Percentiles rank a stretch among this genome's conserved stretches.
Conservation (phyloP, 768 basidiomycete species). For the Cyathus striatus region DNA sequence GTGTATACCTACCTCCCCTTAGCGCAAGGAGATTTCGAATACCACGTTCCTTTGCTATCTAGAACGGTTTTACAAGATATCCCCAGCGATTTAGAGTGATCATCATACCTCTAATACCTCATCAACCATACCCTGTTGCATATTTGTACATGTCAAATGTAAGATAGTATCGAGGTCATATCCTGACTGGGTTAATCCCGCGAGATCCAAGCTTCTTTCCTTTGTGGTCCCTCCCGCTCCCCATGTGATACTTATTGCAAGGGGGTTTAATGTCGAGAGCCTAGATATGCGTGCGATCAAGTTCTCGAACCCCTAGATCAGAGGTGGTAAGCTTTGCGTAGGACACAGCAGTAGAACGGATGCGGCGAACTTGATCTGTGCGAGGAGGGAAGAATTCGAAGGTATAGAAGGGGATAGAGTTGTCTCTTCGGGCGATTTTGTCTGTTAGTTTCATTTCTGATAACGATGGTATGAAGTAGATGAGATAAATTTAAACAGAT, state of each 20-base stretch:
- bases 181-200: slow-evolving; percentile 65
- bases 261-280: slow-evolving; percentile 67
- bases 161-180: slow-evolving; percentile 83
- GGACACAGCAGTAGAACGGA: not conserved
- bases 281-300: slow-evolving; percentile 83
- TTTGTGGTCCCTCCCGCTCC: slow-evolving; percentile 93
- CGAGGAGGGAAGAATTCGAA: slow-evolving; percentile 98
- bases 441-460: slow-evolving; percentile 67
- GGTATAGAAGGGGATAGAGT: slow-evolving; percentile 72
- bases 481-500: not conserved
- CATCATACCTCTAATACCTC: slow-evolving; percentile 69
- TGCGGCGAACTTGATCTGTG: slow-evolving; percentile 67
- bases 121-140: slow-evolving; percentile 85
- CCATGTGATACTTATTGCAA: slow-evolving; percentile 94
- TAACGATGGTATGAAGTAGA: not conserved
- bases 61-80: not conserved
- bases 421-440: slow-evolving; percentile 46
- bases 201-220: slow-evolving; percentile 84
- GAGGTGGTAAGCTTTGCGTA: slow-evolving; percentile 5
- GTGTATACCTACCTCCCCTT: slow-evolving; percentile 65
- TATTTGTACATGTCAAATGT: slow-evolving; percentile 97
- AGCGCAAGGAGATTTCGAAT: slow-evolving; percentile 90
- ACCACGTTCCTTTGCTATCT: slow-evolving; percentile 77
- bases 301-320: slow-evolving; percentile 80
- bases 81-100: not conserved